Evolutionary conservation across 1,284 basidiomycete species (phyloP).

Genomic region (Apiotrichum laibachii): DNA sequence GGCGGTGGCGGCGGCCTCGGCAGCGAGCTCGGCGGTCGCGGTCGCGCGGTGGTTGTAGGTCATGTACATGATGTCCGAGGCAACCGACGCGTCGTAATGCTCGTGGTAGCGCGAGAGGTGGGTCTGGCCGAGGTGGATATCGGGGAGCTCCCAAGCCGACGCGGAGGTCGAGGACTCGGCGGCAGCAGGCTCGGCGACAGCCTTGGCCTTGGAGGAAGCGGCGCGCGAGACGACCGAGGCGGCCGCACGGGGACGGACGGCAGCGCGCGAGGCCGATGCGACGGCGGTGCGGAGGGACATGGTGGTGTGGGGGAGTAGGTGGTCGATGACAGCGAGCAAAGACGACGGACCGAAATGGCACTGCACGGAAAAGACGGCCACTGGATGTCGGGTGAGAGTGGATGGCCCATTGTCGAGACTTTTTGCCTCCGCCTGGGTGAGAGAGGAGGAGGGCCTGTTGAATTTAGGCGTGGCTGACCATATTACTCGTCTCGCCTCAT

Average conservation of each 20-base stretch:
- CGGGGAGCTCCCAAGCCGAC: slow-evolving; percentile 30
- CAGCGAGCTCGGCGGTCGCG: slow-evolving; percentile 11
- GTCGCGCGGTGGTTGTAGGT: slow-evolving; percentile 72
- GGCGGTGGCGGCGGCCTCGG: slow-evolving; percentile 4
- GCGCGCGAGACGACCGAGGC: slow-evolving; percentile 7
- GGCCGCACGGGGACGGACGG: slow-evolving; percentile 7
- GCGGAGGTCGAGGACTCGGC: slow-evolving; percentile 6
- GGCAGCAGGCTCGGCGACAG: not conserved
- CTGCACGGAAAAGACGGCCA: not conserved
- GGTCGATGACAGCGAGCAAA: not conserved
- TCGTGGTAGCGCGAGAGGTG: slow-evolving; percentile 73
- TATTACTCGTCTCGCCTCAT: too few species aligned
- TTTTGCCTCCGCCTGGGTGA: too few species aligned
- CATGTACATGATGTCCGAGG: slow-evolving; percentile 91
- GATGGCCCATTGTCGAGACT: too few species aligned
- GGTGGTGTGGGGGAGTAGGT: not conserved
- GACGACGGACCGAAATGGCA: not conserved
- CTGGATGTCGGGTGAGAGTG: not conserved
- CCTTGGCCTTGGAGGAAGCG: slow-evolving; percentile 12
- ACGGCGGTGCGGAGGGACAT: slow-evolving; percentile 23
- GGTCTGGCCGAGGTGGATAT: slow-evolving; percentile 57
- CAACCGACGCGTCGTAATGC: slow-evolving; percentile 80
- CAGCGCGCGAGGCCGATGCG: slow-evolving; percentile 15
- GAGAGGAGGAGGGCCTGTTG: too few species aligned
- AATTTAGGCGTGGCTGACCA: too few species aligned